Evolutionary conservation across 495 filamentous ascomycete species (phyloP).

Genomic region (Aspergillus cristatus): DNA sequence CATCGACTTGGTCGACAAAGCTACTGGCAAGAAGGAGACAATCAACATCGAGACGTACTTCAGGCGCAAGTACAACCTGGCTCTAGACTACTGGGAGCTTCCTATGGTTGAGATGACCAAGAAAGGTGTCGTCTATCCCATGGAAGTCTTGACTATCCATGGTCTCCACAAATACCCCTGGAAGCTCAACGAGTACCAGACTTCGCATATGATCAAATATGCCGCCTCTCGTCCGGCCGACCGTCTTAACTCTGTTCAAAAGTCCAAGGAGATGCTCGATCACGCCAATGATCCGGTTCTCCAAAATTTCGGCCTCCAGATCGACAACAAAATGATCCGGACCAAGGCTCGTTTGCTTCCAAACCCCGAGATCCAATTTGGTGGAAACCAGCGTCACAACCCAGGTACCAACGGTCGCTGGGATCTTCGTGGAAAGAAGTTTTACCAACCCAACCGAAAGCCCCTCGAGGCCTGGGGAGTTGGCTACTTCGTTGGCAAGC

Average conservation of each 20-base stretch:
- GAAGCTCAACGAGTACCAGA: slow-evolving; percentile 63
- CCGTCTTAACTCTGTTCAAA: slow-evolving; percentile 52
- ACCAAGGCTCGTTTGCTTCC: slow-evolving; percentile 63
- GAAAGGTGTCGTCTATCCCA: slow-evolving; percentile 58
- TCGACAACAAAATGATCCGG: slow-evolving; percentile 51
- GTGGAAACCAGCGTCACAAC: slow-evolving; percentile 34
- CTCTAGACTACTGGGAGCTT: slow-evolving; percentile 43
- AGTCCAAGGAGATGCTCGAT: slow-evolving; percentile 56
- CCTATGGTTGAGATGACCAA: slow-evolving; percentile 66
- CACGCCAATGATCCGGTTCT: slow-evolving; percentile 63
- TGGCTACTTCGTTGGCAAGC: slow-evolving; percentile 38
- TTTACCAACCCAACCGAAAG: slow-evolving; percentile 48
- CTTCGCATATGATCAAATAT: slow-evolving; percentile 78
- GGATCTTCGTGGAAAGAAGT: slow-evolving; percentile 76
- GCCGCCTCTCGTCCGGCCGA: slow-evolving; percentile 56
- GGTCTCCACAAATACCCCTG: slow-evolving; percentile 65
- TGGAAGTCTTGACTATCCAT: slow-evolving; percentile 60
- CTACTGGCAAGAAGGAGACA: slow-evolving; percentile 25
- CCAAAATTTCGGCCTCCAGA: slow-evolving; percentile 54
- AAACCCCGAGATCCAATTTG: slow-evolving; percentile 61
- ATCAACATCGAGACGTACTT: slow-evolving; percentile 63
- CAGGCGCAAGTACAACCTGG: slow-evolving; percentile 49
- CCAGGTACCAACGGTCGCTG: slow-evolving; percentile 62
- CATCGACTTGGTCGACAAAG: slow-evolving; percentile 48
- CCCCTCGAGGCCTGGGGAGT: slow-evolving; percentile 66